These are phyloP conservation scores for Mycena venus DNA, from an alignment of 768 basidiomycete genomes.

Conservation along the genomic window DNA sequence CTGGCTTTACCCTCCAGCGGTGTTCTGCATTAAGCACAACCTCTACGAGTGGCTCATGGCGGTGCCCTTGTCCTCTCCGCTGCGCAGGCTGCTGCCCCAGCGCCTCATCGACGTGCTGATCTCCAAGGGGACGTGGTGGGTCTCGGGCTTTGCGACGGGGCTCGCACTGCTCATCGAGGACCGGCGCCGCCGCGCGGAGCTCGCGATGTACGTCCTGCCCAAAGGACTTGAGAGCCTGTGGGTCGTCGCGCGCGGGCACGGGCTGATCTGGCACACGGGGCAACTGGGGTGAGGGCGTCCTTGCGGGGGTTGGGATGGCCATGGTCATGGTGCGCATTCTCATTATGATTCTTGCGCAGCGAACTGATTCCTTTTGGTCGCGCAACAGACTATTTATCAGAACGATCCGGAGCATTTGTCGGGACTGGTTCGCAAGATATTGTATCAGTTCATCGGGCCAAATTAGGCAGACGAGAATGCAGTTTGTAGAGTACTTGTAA, in stretches of 20 bases:
- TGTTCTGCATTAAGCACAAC: constrained; percentile 77
- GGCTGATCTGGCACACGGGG: constrained; percentile 81
- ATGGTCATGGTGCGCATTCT: constrained; percentile 60
- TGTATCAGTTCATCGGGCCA: constrained; percentile 93
- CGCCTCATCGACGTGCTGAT: constrained; percentile 68
- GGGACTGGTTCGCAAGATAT: constrained; percentile 81
- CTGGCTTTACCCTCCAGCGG: constrained; percentile 53
- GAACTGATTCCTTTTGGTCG: neutral
- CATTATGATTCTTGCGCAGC: constrained; percentile 15
- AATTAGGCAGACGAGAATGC: constrained; percentile 61
- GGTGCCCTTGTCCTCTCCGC: constrained; percentile 49
- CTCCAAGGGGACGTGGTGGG: constrained; percentile 80
- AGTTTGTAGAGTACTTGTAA: neutral
- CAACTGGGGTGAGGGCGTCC: constrained; percentile 68
- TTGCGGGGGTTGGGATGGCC: constrained; percentile 23
- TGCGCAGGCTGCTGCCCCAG: constrained; percentile 55
- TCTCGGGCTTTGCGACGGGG: constrained; percentile 81
- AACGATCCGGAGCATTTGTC: constrained; percentile 70
- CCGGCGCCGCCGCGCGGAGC: constrained; percentile 86
- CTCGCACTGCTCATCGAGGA: constrained; percentile 90
- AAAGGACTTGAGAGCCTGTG: constrained; percentile 93
- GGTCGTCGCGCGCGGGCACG: constrained; percentile 81
- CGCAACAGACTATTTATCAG: constrained; percentile 81
- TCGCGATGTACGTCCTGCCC: constrained; percentile 94
- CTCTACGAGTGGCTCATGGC: constrained; percentile 62